Base-by-base conservation (phyloP, 2,329 filamentous ascomycete genomes). In the Trichoderma sp. region DNA sequence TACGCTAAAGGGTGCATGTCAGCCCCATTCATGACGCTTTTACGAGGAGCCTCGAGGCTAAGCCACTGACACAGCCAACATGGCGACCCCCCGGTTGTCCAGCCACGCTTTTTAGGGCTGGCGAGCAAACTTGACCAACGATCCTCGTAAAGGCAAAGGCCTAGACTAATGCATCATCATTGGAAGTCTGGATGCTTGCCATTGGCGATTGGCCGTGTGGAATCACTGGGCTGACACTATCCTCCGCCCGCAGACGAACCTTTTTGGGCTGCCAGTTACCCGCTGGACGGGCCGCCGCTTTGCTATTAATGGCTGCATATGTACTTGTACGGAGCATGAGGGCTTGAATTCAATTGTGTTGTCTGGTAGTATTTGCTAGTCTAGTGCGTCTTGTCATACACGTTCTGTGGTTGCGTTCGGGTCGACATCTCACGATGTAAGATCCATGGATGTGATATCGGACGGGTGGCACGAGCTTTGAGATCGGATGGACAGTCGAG, bases 11-110 rank as follows among this genome's bases (percentile, higher is more conserved):
- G 30, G 8, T 62, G 39, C 67, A 32, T 30, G 43, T 70, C 39
- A 70, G 67, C 67, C 67, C 67, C 67, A 70, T 63, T 28, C 58
- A 30, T 63, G 67, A 70, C 67, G 43, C 39, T 53, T 70, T 70
- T 63, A 70, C 57, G 43, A 63, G 67, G 30, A 69, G 30, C n/a
- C 28, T 47, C 26, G n/a, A 57, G 36, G 65, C 65, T 68, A 68
- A 68, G 67, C 67, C 67, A 61, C 67, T 43, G 30, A 53, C 67
- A 62, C 67, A 69, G 67, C 67, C 67, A 69, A 58, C 67, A 69
- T 34, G n/a, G 28, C 6, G 23, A 47, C 15, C 26, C 28, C 23
- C 64, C 28, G 15, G 53, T 39, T 62, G 34, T 39, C 59, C 59
- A 62, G 59, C 28, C 57, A 68, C 39, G 66, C 36, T 17, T 32